phyloP scores from a whole-genome alignment of 495 filamentous ascomycete species.

The Coniosporium apollinis region DNA sequence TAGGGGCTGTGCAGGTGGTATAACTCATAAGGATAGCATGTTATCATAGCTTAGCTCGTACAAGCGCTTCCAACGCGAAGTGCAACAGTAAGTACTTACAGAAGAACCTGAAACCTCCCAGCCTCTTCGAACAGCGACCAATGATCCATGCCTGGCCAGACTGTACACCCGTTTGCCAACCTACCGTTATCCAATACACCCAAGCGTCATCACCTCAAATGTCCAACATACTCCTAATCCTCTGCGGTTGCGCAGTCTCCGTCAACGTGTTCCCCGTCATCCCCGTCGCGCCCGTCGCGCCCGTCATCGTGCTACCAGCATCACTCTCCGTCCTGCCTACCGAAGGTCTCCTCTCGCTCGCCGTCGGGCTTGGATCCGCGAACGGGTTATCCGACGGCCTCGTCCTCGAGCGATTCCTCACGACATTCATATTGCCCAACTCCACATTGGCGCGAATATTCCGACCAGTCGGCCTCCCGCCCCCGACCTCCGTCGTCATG shows the following conservation, averaged over 20 bases:
- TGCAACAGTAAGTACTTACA: no score
- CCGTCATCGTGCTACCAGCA: slow-evolving; percentile 20
- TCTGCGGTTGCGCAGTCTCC: slow-evolving; percentile 25
- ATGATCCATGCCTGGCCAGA: no score
- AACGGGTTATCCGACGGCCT: slow-evolving; percentile 16
- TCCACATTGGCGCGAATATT: slow-evolving; percentile 25
- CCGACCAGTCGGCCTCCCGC: slow-evolving; percentile 26
- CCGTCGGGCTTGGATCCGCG: slow-evolving; percentile 9
- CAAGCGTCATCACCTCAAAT: slow-evolving; percentile 19
- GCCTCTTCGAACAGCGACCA: no score
- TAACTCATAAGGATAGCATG: no score
- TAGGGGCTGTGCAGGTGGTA: no score
- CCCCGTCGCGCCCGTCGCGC: slow-evolving; percentile 21
- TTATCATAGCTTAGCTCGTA: no score
- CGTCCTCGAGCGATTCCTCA: slow-evolving; percentile 12
- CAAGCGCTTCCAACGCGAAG: no score
- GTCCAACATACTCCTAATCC: slow-evolving; percentile 42
- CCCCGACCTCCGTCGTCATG: slow-evolving; percentile 37
- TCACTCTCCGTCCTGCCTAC: slow-evolving; percentile 8
- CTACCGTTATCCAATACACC: no score
- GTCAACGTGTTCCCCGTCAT: slow-evolving; percentile 19
- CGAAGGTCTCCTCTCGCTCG: neutral
- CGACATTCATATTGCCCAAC: slow-evolving; percentile 24
- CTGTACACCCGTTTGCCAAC: no score
- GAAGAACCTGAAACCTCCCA: no score